Evolutionary conservation across 129 eudicot genomes (phyloP), one percentile per base, ranked within the genome.

Genomic region (Helianthus annuus): DNA sequence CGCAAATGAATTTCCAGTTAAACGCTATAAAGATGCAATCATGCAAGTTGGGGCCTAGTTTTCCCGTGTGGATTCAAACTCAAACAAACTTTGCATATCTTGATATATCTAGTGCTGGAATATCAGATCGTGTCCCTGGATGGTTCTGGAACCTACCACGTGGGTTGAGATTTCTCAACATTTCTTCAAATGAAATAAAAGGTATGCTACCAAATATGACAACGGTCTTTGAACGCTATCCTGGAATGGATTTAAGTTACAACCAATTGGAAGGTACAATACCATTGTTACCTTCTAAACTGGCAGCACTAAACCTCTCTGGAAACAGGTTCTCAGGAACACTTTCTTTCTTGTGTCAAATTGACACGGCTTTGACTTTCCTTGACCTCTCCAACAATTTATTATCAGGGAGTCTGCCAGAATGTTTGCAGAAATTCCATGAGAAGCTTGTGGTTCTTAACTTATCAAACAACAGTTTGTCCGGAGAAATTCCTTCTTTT

Each of bases 11-110:
- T 14, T 81, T 36, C 38, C 73, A 76, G 27, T 38, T 85, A 12
- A 5, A 51, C 0, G 1, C 29, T 1, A 62, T 85, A 60, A 5
- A 16, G 16, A 19, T 85, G 46, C 38, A 27, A 19, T 29, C 64
- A 2, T 78, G 84, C 74, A 79, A 64, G 10, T 6, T 85, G 45
- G 85, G 87, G 6, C 83, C 85, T 5, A 11, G 34, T 12, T 82
- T 85, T 13, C 90, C 90, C 2, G n/a, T 0, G 7, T 85, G 83
- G 87, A 74, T 85, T 10, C 48, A n/a, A 59, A 79, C 34, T 53
- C 85, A 79, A 61, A 79, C 12, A 6, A 13, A 22, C 8, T 48
- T 76, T 7, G 3, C 8, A 7, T 2, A 13, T 56, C 76, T 83
- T 71, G 91, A 83, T 69, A 73, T 86, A n/a, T 83, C 84, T 1